Conservation (phyloP, 805 yeast genomes). For the Ogataea philodendri region DNA sequence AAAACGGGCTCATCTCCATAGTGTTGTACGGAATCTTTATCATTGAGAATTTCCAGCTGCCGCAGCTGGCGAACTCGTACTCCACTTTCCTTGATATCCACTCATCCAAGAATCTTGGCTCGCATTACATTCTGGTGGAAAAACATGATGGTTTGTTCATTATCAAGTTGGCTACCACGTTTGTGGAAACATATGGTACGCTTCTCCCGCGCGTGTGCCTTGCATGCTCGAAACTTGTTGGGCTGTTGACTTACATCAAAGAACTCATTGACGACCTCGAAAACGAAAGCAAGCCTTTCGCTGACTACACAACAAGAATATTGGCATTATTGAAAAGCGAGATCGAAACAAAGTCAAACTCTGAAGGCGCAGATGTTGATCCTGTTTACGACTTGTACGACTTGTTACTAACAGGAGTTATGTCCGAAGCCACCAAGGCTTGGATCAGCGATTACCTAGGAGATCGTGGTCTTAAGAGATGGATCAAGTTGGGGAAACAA, state of each 20-base stretch:
- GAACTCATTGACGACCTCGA: conserved; percentile 32
- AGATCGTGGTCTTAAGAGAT: conserved; percentile 58
- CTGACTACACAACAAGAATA: conserved; percentile 38
- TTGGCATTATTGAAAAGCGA: conserved; percentile 39
- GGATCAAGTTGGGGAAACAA: conserved; percentile 49
- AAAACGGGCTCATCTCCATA: conserved; percentile 23
- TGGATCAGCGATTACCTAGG: conserved; percentile 68
- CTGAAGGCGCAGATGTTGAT: conserved; percentile 19
- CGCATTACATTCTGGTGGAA: conserved; percentile 28
- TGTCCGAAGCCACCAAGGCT: conserved; percentile 48
- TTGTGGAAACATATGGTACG: conserved; percentile 30
- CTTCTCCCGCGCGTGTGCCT: conserved; percentile 34
- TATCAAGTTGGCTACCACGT: conserved; percentile 26
- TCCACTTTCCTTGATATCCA: conserved; percentile 18
- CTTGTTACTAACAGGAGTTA: conserved; percentile 51
- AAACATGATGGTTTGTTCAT: conserved; percentile 21
- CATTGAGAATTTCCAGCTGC: conserved; percentile 27
- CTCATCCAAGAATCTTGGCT: conserved; percentile 23
- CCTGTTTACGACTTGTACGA: conserved; percentile 44
- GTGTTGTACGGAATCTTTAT: conserved; percentile 36
- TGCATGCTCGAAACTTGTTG: conserved; percentile 37
- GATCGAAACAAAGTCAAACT: conserved; percentile 22
- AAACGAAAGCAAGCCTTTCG: conserved; percentile 35
- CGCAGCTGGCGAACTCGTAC: conserved; percentile 16
- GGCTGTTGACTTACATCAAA: conserved; percentile 34